phyloP scores from a whole-genome alignment of 2,329 filamentous ascomycete species.

The Aspergillus amoenus region DNA sequence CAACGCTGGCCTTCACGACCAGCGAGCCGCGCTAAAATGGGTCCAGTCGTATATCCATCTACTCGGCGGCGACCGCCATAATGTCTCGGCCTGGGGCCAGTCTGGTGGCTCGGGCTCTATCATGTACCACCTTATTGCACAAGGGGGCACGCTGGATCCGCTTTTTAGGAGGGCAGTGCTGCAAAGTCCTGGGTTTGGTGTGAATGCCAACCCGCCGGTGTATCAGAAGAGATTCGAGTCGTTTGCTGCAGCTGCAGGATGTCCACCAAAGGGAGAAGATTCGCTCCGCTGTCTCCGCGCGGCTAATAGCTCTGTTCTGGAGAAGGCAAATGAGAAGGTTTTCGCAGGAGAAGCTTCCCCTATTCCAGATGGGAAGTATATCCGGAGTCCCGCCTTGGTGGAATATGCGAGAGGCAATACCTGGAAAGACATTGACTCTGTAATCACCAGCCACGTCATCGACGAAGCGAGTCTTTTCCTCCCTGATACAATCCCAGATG shows the following conservation, averaged over 20 bases:
- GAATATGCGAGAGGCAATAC: background rate
- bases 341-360: background rate
- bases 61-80: background rate
- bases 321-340: background rate
- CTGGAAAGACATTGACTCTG: background rate
- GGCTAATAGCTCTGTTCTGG: background rate
- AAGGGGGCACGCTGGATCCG: background rate
- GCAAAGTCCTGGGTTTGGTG: background rate
- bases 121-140: background rate
- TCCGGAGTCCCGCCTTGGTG: background rate
- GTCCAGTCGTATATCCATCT: background rate
- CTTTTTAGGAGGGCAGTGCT: background rate
- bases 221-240: background rate
- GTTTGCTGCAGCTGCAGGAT: background rate
- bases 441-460: background rate
- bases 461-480: background rate
- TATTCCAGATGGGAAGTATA: background rate
- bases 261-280: background rate
- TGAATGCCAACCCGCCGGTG: background rate
- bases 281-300: background rate
- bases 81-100: background rate
- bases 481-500: background rate
- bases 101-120: background rate
- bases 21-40: background rate
- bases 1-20: background rate